These are phyloP conservation scores for Podila epigama DNA, from an alignment of 192 early-diverging fungal species.

Conservation along the genomic window DNA sequence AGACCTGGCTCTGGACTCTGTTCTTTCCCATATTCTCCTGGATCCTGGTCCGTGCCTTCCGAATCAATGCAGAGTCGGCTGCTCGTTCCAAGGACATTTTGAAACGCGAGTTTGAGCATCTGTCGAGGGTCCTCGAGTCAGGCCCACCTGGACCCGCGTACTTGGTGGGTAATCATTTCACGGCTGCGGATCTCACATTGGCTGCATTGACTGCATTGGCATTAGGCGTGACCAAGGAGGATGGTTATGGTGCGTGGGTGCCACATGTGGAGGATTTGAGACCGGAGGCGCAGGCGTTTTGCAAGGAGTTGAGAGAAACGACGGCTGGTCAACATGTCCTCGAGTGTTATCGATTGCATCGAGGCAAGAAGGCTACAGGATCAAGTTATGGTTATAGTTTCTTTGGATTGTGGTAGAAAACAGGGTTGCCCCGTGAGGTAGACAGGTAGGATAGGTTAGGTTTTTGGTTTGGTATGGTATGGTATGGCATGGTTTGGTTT, in stretches of 20 bases:
- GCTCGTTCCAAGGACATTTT: constrained; percentile 30
- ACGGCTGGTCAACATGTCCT: constrained; percentile 40
- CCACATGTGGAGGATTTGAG: not conserved
- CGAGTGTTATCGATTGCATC: constrained; percentile 35
- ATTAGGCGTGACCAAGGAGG: constrained; percentile 18
- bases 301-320: constrained; percentile 24
- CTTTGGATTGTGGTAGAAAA: constrained; percentile 31
- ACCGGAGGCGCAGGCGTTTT: constrained; percentile 17
- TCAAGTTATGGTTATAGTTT: constrained; percentile 29
- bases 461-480: not conserved
- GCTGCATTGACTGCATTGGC: constrained; percentile 11
- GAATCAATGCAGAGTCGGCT: constrained; percentile 16
- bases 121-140: constrained; percentile 35
- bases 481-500: not conserved
- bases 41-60: constrained; percentile 7
- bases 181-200: constrained; percentile 37
- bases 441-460: no score
- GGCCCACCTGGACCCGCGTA: constrained; percentile 17
- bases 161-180: constrained; percentile 34
- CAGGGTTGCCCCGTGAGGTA: not conserved
- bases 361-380: constrained; percentile 23
- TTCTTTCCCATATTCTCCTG: constrained; percentile 15
- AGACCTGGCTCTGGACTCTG: constrained; percentile 22
- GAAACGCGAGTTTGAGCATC: constrained; percentile 37
- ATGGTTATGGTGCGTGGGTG: constrained; percentile 36